Evolutionary conservation across 2,329 filamentous ascomycete genomes (phyloP).

Genomic region (Colletotrichum cereale): DNA sequence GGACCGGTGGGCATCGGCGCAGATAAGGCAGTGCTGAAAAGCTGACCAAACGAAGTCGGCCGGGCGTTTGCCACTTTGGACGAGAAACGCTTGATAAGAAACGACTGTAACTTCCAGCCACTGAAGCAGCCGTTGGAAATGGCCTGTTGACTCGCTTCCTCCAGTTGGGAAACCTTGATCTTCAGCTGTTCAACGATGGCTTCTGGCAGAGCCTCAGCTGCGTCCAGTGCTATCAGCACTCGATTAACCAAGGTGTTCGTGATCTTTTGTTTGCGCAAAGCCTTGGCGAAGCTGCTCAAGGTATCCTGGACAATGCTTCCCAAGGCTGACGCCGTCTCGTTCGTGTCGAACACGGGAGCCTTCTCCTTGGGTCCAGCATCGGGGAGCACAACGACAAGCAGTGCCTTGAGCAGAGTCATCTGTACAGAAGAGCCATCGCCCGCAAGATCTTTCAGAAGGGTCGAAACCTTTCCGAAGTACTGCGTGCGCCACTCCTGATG

Average conservation of each 20-base stretch:
- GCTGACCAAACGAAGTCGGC: constrained; percentile 49
- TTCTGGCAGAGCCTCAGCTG: constrained; percentile 46
- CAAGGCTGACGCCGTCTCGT: constrained; percentile 4
- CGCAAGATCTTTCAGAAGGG: constrained; percentile 42
- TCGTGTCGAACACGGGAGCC: constrained; percentile 6
- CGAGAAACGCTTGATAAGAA: constrained; percentile 55
- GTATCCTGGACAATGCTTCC: constrained; percentile 19
- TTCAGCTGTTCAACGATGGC: constrained; percentile 48
- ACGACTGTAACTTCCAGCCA: constrained; percentile 61
- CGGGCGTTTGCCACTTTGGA: constrained; percentile 48
- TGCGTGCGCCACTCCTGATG: constrained; percentile 57
- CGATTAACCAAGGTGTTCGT: constrained; percentile 22
- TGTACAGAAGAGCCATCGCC: constrained; percentile 46
- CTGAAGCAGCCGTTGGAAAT: constrained; percentile 52
- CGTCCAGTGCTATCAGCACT: constrained; percentile 39
- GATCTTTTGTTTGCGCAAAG: constrained; percentile 32
- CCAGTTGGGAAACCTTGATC: constrained; percentile 51
- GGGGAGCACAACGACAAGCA: constrained; percentile 47
- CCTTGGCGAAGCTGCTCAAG: constrained; percentile 28
- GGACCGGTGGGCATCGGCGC: constrained; percentile 7
- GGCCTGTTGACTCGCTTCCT: constrained; percentile 50
- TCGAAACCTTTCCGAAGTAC: constrained; percentile 52
- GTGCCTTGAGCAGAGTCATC: constrained; percentile 52
- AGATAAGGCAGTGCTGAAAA: constrained; percentile 30
- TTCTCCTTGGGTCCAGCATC: constrained; percentile 44